Base-by-base conservation (phyloP, 192 early-diverging fungal genomes). In the Backusella tarrabulga region DNA sequence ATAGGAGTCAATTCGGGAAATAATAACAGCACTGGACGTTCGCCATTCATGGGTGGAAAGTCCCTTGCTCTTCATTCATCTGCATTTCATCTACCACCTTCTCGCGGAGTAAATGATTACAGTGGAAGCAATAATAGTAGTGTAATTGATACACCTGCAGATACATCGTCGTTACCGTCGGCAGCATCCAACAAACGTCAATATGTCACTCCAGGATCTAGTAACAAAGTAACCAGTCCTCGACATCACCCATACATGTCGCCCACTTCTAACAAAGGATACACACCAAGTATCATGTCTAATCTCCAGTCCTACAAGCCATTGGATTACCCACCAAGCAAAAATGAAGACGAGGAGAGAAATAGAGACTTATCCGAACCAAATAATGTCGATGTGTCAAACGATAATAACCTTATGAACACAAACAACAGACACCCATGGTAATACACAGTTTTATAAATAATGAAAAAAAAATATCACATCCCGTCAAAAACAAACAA, bases 41-140 rank as follows among this genome's bases (percentile, higher is more conserved):
- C 56, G 11, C 56, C 56, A 63, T 63, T 63, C 26, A 63, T 63
- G 56, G 23, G 56, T 9, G 56, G 56, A 63, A 63, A 63, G 23
- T 29, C 56, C 56, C 56, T 63, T 63, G 35, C 29, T 68, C 34
- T 68, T 35, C 67, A 68, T 44, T 72, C 71, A 42, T 72, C 71
- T 72, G 71, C 71, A 72, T 72, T 72, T 44, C 71, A 72, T 72
- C 42, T 50, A 50, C 71, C 71, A 19, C 44, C 71, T 50, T 72
- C 71, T 19, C 71, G 71, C 34, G 71, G 41, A 14, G 21, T n/a
- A 4, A 38, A 38, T 23, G 68, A 70, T n/a, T 72, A 72, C 34
- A 63, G 26, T 29, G 26, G 56, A 23, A 63, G 26, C 26, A 63
- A 63, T 2, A 29, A 26, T 26, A 63, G 8, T 63, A 63, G 3